These are phyloP conservation scores for Globisporangium sylvaticum DNA, from an alignment of 352 stramenopile species.

Conservation along the genomic window DNA sequence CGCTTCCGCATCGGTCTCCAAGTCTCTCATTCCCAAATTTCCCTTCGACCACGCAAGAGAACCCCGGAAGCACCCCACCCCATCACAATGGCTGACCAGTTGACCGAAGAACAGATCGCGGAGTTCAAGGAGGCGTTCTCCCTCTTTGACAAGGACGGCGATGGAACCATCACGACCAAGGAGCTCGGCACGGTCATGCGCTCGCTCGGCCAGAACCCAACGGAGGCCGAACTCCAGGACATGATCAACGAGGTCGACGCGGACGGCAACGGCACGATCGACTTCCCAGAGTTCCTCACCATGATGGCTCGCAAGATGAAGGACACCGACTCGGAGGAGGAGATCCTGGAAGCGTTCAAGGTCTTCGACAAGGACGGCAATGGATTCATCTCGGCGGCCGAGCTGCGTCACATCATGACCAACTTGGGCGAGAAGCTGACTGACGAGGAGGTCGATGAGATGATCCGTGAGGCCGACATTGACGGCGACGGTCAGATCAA, in stretches of 20 bases:
- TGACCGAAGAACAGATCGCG: constrained; percentile 96
- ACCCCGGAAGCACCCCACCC: constrained; percentile 15
- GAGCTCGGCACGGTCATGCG: constrained; percentile 98
- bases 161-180: constrained; percentile 99
- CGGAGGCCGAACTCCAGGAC: constrained; percentile 96
- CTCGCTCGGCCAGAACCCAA: constrained; percentile 97
- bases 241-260: constrained; percentile 99
- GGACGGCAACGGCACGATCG: constrained; percentile 99
- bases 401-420: constrained; percentile 98
- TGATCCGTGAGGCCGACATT: constrained; percentile 99
- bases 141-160: constrained; percentile 98
- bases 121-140: constrained; percentile 99
- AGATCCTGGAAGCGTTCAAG: constrained; percentile 99
- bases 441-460: constrained; percentile 98
- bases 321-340: constrained; percentile 98
- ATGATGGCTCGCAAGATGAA: constrained; percentile 99
- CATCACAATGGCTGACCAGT: constrained; percentile 74
- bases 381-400: constrained; percentile 97
- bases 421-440: constrained; percentile 99
- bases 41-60: constrained; percentile 32
- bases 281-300: constrained; percentile 99
- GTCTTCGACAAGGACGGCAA: constrained; percentile 99
- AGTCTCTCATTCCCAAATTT: constrained; percentile 64
- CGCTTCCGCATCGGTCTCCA: background rate
- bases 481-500: constrained; percentile 99